Evolutionary conservation across 768 basidiomycete genomes (phyloP), one percentile per base, ranked within the genome.

Genomic region (Boletus rufocinnamomeus): DNA sequence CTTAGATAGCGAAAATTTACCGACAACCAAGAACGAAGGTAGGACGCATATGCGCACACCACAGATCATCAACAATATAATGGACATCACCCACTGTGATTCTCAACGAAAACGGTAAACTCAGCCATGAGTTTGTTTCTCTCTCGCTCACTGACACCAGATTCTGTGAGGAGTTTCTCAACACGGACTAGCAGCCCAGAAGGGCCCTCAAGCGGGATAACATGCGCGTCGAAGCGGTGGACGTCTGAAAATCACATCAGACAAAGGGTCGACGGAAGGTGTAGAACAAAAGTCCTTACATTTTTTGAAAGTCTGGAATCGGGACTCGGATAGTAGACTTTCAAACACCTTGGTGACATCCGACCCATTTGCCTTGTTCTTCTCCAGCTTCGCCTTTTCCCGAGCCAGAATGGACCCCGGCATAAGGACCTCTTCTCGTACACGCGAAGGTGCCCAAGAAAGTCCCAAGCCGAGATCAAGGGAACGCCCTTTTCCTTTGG

Each of bases 171-270:
- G 38, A 92, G 76, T 46, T 79, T 77, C 64, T 85, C 83, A 7
- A 89, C 85, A 44, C 81, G 83, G 28, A 78, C 67, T n/a, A 90
- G 76, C 43, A 92, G 84, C 23, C 90, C 90, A 34, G 76, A 78
- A 13, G 88, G 83, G 17, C 89, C 89, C 57, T 91, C 87, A 50
- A 91, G 84, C 4, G 88, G 85, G 48, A 92, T 91, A 44, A 83
- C 77, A 60, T 87, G 82, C 21, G 85, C 85, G 69, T 91, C 89
- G 66, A 87, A 91, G 59, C 83, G 83, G 68, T 84, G 84, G 17
- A 91, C 86, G 73, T 88, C 89, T 91, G 30, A 32, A 54, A 2
- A 38, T 11, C 8, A 68, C 49, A 49, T 66, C 52, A 54, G 52
- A 44, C 57, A 63, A 67, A 50, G 27, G 13, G 56, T 54, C 34